Base-by-base conservation (phyloP, 2,329 filamentous ascomycete species). In the Neonectria ditissima region DNA sequence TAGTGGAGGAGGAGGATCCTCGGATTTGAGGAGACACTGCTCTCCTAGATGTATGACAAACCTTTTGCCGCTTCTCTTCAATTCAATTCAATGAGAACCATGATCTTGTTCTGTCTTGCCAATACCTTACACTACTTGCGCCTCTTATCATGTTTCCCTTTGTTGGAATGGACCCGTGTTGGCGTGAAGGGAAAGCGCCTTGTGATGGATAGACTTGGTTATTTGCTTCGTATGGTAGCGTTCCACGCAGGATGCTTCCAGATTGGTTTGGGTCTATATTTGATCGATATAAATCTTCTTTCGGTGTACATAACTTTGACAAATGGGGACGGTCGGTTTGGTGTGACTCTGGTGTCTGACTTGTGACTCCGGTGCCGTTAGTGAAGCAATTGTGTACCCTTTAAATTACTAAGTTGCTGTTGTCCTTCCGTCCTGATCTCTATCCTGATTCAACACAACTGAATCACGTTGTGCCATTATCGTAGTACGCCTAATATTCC, bases 51-150 rank as follows among this genome's bases (percentile, higher is more conserved):
- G 68, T 73, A 71, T 73, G 71, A 73, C 69, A 69, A 70, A 57
- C 55, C 41, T 65, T 58, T 52, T 66, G 51, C 62, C 66, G 66
- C 48, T 59, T 62, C 65, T 50, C 62, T 68, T 34, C 61, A 70
- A 72, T 65, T 41, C 64, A 72, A 69, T 70, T 70, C 71, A 73
- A 73, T 73, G 71, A 73, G 65, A 71, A 72, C 65, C 62, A 73
- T 73, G 71, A 73, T 60, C 63, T 62, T 63, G 70, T 68, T 65
- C 59, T 69, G 54, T 73, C 71, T 68, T 62, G 63, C 57, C 66
- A 50, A 50, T 41, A 44, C 55, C 45, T 52, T 63, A 58, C 50
- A 65, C 54, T 48, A 18, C 56, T 54, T 41, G 54, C 56, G 26
- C 51, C 24, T 50, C 30, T 61, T 43, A 26, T 63, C 64, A 41